Evolutionary conservation across 2,329 filamentous ascomycete species (phyloP), one percentile per base, ranked within the genome.

Genomic region (Cordyceps cicadae): DNA sequence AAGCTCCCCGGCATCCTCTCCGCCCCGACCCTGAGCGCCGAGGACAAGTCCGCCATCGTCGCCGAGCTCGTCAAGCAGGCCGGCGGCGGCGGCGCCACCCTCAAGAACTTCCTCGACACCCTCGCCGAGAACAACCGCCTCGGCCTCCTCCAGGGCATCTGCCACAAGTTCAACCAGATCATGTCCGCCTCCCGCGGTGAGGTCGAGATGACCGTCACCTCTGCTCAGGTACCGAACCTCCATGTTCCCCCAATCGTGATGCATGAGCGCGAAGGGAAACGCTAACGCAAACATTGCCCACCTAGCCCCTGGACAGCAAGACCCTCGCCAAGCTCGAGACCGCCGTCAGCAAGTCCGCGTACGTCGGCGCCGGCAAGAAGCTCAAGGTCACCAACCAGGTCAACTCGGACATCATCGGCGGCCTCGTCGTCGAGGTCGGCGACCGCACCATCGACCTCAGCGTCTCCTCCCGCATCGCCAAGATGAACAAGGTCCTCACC

Each of bases 401-500:
- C 77, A 94, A 96, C 85, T 84, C 93, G 64, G 93, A 97, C 62
- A 93, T 99, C 73, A 79, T 95, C 67, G 94, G 94, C 67, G 94
- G 94, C 64, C 87, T 99, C 68, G 79, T 99, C 67, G 93, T 99
- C 72, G 93, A 97, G 81, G 89, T 97, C 69, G 93, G 92, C 72
- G 93, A 97, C 84, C 89, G 93, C 74, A 97, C 93, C 76, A 96
- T 99, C 74, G 94, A 99, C 79, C 88, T 97, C 69, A 94, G 89
- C 78, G 92, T 99, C 72, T 93, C 93, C 54, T 83, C 89, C 75
- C 95, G 93, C 85, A 88, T 99, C 78, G 85, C 90, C 76, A 96
- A 92, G 87, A 90, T 99, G 86, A 99, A 99, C 90, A 99, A 97
- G 88, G 87, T 96, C 76, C 89, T 99, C 74, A 92, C 85, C 70